Evolutionary conservation across 805 yeast genomes (phyloP).

Genomic region (Barnettozyma pratensis): DNA sequence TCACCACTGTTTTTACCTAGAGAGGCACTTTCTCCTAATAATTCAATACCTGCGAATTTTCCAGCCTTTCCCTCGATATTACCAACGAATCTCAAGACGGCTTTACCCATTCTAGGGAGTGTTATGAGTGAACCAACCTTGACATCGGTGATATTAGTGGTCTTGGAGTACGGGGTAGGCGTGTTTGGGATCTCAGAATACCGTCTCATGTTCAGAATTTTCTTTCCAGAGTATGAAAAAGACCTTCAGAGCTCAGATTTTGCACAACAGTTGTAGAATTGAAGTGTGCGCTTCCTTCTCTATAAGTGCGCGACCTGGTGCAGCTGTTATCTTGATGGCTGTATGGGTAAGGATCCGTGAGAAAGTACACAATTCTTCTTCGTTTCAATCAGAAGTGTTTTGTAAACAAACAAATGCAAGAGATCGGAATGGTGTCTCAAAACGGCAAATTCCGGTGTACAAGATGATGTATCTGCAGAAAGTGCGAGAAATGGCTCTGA

Average conservation of each 20-base stretch:
- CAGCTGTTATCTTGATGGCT: not conserved
- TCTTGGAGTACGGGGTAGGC: conserved; percentile 19
- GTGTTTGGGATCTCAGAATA: conserved; percentile 22
- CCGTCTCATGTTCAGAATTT: conserved; percentile 14
- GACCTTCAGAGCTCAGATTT: not conserved
- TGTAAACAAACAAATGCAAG: not conserved
- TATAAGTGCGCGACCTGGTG: not conserved
- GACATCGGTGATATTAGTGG: conserved; percentile 5
- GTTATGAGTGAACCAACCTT: conserved; percentile 19
- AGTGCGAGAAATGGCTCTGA: not conserved
- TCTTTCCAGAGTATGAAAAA: not conserved
- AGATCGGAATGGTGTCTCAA: not conserved
- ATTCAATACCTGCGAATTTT: conserved; percentile 81
- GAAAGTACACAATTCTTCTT: not conserved
- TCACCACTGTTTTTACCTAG: conserved; percentile 87
- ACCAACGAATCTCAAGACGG: conserved; percentile 68
- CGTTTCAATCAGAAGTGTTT: not conserved
- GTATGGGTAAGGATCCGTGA: not conserved
- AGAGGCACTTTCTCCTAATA: conserved; percentile 55
- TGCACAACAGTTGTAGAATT: not conserved
- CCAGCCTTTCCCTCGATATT: conserved; percentile 68
- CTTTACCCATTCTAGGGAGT: conserved; percentile 69
- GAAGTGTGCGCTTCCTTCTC: not conserved
- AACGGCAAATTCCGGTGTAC: not conserved
- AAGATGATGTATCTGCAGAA: not conserved